These are phyloP conservation scores for Irpex sp. DNA, from an alignment of 1,284 basidiomycete genomes.

Conservation along the genomic window DNA sequence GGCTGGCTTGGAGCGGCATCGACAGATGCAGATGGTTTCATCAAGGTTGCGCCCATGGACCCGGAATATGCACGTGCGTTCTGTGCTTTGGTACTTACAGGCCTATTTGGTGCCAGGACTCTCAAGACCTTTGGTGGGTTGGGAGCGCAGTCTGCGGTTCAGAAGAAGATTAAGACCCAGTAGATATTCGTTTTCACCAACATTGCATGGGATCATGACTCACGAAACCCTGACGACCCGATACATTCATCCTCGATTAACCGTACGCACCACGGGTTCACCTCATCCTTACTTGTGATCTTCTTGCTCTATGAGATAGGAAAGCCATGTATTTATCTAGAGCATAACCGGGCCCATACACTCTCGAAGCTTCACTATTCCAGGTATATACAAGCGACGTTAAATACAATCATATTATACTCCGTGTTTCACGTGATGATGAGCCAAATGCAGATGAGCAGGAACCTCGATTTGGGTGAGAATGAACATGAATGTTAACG, in stretches of 20 bases:
- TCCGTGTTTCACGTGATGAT: too few relatives aligned
- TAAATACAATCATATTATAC: too few relatives aligned
- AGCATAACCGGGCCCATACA: too few relatives aligned
- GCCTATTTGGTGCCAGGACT: constrained; percentile 50
- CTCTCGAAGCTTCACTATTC: too few relatives aligned
- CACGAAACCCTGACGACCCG: neutral
- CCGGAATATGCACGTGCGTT: constrained; percentile 59
- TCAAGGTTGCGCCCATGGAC: constrained; percentile 43
- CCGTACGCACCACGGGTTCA: too few relatives aligned
- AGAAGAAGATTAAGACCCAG: neutral
- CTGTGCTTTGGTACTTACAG: constrained; percentile 56
- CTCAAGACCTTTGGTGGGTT: constrained; percentile 46
- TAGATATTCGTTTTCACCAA: neutral
- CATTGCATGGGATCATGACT: neutral
- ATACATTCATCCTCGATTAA: too few relatives aligned
- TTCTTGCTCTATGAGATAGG: too few relatives aligned
- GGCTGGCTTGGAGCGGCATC: constrained; percentile 32
- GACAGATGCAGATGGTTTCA: constrained; percentile 21
- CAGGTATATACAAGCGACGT: too few relatives aligned
- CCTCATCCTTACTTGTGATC: too few relatives aligned
- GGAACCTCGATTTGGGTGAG: neutral
- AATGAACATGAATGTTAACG: neutral
- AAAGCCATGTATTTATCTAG: too few relatives aligned
- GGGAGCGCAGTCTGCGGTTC: neutral
- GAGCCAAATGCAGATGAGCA: neutral